A percentile compares a stretch with the other conserved stretches of the same genome.
These are phyloP conservation scores for Fraxinus greggii DNA, from an alignment of 305 asterid genomes.

Conservation along the genomic window DNA sequence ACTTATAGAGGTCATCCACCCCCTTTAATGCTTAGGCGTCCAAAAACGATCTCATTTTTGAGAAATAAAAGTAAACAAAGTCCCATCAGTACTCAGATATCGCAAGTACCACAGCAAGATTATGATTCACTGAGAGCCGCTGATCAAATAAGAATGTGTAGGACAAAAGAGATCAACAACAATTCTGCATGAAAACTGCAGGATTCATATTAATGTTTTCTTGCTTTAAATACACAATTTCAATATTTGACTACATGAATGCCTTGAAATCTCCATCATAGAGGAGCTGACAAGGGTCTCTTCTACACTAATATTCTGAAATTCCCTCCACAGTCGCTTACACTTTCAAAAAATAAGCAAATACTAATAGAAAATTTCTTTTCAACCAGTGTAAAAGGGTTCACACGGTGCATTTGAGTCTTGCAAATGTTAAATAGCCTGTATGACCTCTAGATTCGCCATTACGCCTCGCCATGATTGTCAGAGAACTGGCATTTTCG, in stretches of 20 bases:
- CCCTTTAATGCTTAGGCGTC: neutral
- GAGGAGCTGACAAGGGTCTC: neutral
- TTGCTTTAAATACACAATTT: neutral
- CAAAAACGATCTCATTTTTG: neutral
- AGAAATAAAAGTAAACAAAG: neutral
- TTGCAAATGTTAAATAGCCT: conserved; percentile 89
- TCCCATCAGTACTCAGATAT: neutral
- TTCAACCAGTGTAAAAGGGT: conserved; percentile 1
- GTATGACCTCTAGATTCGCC: conserved; percentile 89
- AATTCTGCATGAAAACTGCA: neutral
- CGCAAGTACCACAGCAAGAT: neutral
- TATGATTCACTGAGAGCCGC: neutral
- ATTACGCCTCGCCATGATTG: conserved; percentile 50
- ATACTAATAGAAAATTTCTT: neutral
- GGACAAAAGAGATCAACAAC: neutral
- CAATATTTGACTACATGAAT: neutral
- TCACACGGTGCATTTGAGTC: conserved; percentile 56
- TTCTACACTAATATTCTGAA: neutral
- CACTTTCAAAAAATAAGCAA: neutral
- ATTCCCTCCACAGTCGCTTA: neutral
- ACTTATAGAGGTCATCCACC: neutral
- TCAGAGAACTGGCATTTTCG: conserved; percentile 41
- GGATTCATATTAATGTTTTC: neutral
- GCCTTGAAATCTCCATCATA: neutral
- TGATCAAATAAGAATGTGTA: neutral